Conservation (phyloP, 2,329 filamentous ascomycete species). For the Colletotrichum tabaci region DNA sequence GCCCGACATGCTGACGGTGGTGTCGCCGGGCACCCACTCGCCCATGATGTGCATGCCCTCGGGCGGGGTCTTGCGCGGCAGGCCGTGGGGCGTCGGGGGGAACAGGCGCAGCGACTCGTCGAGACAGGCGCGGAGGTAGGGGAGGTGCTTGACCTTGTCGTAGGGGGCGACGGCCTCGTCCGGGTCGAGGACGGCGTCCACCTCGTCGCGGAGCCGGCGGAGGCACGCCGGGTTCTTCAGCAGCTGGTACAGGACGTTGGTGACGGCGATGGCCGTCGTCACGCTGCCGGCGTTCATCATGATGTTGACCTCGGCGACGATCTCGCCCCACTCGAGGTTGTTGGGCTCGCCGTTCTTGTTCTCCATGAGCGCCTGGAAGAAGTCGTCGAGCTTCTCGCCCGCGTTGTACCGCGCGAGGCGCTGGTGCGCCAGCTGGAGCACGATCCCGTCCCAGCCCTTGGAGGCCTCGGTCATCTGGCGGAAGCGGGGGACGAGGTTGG, state of each 20-base stretch:
- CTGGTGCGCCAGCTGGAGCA: slow-evolving; percentile 44
- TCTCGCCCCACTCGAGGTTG: slow-evolving; percentile 70
- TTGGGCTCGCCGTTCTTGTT: slow-evolving; percentile 54
- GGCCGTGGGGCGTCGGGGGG: slow-evolving; percentile 59
- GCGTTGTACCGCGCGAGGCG: slow-evolving; percentile 56
- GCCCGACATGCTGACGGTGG: slow-evolving; percentile 60
- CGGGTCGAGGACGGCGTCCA: slow-evolving; percentile 60
- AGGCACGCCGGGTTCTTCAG: slow-evolving; percentile 61
- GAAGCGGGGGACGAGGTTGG: slow-evolving; percentile 63
- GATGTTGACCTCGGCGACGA: slow-evolving; percentile 68
- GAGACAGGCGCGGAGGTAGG: slow-evolving; percentile 66
- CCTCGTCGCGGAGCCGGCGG: slow-evolving; percentile 58
- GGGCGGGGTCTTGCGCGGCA: slow-evolving; percentile 60
- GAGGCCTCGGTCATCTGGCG: slow-evolving; percentile 56
- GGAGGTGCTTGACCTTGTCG: slow-evolving; percentile 65
- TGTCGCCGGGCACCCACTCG: slow-evolving; percentile 61
- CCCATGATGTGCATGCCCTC: slow-evolving; percentile 61
- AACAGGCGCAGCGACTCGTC: slow-evolving; percentile 64
- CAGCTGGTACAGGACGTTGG: slow-evolving; percentile 67
- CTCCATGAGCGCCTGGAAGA: slow-evolving; percentile 70
- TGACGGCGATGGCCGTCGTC: slow-evolving; percentile 65
- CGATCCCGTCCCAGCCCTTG: slow-evolving; percentile 62
- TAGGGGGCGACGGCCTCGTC: slow-evolving; percentile 63
- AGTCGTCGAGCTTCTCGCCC: slow-evolving; percentile 71
- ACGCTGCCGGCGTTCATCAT: slow-evolving; percentile 68